Percentiles rank a stretch among this genome's conserved stretches.
Evolutionary conservation across 225 moss, liverwort and hornwort species (phyloP).

Genomic region (Climacium dendroides): DNA sequence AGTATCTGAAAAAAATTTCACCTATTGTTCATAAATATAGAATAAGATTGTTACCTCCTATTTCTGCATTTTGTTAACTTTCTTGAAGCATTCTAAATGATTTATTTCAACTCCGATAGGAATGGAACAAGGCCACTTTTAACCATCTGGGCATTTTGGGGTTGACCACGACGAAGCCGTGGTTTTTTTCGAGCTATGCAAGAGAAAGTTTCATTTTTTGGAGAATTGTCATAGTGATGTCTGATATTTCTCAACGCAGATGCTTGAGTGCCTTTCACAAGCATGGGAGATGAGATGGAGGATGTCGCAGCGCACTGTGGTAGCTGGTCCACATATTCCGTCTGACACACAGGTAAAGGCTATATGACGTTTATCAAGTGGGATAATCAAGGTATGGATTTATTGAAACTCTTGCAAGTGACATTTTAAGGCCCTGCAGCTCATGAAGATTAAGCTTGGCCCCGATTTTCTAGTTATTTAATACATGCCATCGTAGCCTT

Average conservation of each 20-base stretch:
- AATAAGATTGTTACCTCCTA: no score
- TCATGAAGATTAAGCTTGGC: background rate
- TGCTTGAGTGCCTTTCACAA: constrained; percentile 76
- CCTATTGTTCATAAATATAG: no score
- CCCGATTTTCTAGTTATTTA: background rate
- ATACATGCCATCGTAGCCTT: background rate
- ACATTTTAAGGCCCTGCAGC: background rate
- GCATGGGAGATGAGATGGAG: constrained; percentile 97
- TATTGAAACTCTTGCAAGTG: background rate
- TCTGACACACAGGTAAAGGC: constrained; percentile 50
- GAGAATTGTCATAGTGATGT: background rate
- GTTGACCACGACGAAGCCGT: background rate
- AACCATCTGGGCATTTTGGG: background rate
- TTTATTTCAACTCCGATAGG: no score
- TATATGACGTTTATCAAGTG: background rate
- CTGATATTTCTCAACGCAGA: constrained; percentile 17
- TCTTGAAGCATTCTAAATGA: background rate
- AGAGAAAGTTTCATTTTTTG: background rate
- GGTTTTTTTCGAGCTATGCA: background rate
- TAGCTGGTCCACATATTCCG: constrained; percentile 59
- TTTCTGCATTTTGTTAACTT: background rate
- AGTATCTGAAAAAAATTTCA: background rate
- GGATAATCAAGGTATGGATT: background rate
- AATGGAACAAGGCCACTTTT: background rate
- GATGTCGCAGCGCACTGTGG: constrained; percentile 19